Evolutionary conservation across 768 basidiomycete species (phyloP).

Genomic region (Agrocybe praecox): DNA sequence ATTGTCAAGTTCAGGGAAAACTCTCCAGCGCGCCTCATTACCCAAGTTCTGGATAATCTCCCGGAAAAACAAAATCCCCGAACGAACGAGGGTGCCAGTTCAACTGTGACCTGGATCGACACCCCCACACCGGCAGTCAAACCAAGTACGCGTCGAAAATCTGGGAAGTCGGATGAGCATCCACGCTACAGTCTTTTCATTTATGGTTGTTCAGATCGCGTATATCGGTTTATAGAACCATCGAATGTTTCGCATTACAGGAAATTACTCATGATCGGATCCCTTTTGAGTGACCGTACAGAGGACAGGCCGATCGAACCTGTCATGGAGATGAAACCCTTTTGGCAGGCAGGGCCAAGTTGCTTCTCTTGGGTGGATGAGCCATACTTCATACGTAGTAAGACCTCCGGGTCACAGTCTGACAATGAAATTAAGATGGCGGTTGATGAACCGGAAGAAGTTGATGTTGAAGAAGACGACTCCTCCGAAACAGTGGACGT

Average conservation of each 20-base stretch:
- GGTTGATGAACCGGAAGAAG: too few relatives aligned
- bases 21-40: neutral
- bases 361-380: neutral
- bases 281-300: neutral
- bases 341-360: neutral
- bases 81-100: too few relatives aligned
- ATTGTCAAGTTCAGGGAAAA: neutral
- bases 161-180: too few relatives aligned
- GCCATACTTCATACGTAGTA: too few relatives aligned
- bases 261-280: neutral
- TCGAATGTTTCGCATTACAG: neutral
- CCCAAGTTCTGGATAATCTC: slow-evolving; percentile 1
- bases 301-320: neutral
- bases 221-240: slow-evolving; percentile 4
- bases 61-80: neutral
- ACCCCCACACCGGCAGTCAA: too few relatives aligned
- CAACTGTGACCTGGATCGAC: too few relatives aligned
- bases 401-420: too few relatives aligned
- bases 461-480: too few relatives aligned
- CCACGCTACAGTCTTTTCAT: slow-evolving; percentile 8
- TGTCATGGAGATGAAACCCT: neutral
- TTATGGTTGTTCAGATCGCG: slow-evolving; percentile 6
- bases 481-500: too few relatives aligned
- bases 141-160: too few relatives aligned
- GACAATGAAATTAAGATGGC: too few relatives aligned